Base-by-base conservation (phyloP, 306 rosid species). In the Astragalus membranaceus region DNA sequence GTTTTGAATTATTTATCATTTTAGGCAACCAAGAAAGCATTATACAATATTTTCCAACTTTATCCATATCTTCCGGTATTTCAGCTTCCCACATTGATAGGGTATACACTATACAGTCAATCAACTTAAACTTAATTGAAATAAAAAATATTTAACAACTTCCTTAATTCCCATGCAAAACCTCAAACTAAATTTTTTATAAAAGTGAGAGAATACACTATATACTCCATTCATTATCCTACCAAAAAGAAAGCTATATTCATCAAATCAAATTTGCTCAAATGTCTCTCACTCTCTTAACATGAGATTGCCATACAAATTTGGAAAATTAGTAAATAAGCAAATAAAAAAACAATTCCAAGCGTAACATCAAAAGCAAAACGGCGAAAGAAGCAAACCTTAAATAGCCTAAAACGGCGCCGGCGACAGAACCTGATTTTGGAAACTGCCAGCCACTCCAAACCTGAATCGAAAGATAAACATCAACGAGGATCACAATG, bases 391-490 rank as follows among this genome's bases (percentile, higher is more conserved):
- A 50, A 37, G 26, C 64, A 17, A 67, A 93, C 98, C 98, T 85
- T 83, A 94, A 77, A 75, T 94, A 96, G 57, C 80, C 62, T 56
- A 90, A 90, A 39, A 94, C 69, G 0, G 96, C 89, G 1, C 84
- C 97, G 6, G 96, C 97, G 1, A 84, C 48, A 11, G 91, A 23
- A 0, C 83, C 86, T 0, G 76, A 81, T 48, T n/a, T 76, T 2
- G 97, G 96, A 23, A 90, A 94, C 86, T 94, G 97, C 97, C 98
- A 87, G 0, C 97, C 97, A 32, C 83, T 72, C 92, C 85, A 86
- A 10, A 84, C 29, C 43, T 51, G 78, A 69, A 81, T 3, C 0
- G 97, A 90, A 8, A 94, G 80, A 57, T 84, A 83, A 15, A 87
- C 97, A 63, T 94, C 98, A 4, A 94, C 81, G 20, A 94, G 72